Percentiles rank a stretch among this genome's conserved stretches.
Conservation (phyloP, 2,329 filamentous ascomycete genomes). For the Conoideocrella luteorostrata region DNA sequence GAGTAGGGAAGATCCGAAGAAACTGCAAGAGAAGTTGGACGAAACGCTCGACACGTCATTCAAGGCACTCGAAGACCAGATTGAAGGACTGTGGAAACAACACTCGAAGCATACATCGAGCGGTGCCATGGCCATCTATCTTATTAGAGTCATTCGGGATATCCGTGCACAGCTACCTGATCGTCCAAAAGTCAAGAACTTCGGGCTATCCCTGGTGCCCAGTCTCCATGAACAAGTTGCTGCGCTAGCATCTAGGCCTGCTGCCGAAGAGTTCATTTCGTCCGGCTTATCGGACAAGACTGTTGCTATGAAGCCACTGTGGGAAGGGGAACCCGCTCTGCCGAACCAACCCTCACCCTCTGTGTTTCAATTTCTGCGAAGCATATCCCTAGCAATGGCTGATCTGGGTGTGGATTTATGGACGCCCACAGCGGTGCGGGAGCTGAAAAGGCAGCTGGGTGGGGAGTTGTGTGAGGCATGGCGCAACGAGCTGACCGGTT, state of each 20-base stretch:
- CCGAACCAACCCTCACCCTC: slow-evolving; percentile 73
- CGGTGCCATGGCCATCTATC: slow-evolving; percentile 53
- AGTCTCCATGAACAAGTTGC: slow-evolving; percentile 59
- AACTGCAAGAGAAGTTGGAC: slow-evolving; percentile 54
- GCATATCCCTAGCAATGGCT: slow-evolving; percentile 61
- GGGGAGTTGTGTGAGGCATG: slow-evolving; percentile 44
- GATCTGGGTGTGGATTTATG: slow-evolving; percentile 71
- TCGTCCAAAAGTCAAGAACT: slow-evolving; percentile 40
- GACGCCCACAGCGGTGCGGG: slow-evolving; percentile 60
- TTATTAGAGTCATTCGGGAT: slow-evolving; percentile 69
- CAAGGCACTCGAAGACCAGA: slow-evolving; percentile 48
- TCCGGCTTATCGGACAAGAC: slow-evolving; percentile 35
- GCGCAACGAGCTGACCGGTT: slow-evolving; percentile 34
- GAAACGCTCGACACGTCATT: slow-evolving; percentile 51
- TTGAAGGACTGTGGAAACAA: slow-evolving; percentile 44
- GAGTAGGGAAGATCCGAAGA: slow-evolving; percentile 63
- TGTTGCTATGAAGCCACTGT: slow-evolving; percentile 61
- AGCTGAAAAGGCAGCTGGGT: slow-evolving; percentile 54
- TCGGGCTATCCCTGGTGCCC: slow-evolving; percentile 56
- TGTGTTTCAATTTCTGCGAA: slow-evolving; percentile 65
- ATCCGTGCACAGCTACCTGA: slow-evolving; percentile 61
- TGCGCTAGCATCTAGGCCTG: slow-evolving; percentile 39
- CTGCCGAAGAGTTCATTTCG: slow-evolving; percentile 42
- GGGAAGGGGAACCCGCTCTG: slow-evolving; percentile 71
- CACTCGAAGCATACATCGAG: slow-evolving; percentile 40